Evolutionary conservation across 2,329 filamentous ascomycete species (phyloP).

Genomic region (Botrytis aclada): DNA sequence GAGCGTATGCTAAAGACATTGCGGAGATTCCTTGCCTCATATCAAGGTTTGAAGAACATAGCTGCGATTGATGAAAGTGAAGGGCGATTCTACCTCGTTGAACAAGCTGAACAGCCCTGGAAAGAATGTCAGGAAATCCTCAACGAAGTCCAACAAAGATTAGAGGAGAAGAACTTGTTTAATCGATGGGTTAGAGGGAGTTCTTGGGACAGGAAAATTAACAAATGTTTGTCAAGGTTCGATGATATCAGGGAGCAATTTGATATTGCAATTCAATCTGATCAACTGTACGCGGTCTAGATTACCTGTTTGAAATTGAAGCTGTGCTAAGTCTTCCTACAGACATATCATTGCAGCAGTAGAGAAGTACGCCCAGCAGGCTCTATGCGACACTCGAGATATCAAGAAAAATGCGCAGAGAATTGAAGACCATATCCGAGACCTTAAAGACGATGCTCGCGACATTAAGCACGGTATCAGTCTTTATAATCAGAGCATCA

Average conservation of each 20-base stretch:
- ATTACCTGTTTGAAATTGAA: background rate
- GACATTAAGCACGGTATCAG: background rate
- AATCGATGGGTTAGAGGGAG: background rate
- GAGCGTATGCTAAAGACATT: background rate
- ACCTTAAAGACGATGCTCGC: background rate
- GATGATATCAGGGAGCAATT: background rate
- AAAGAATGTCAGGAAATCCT: background rate
- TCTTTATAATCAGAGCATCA: background rate
- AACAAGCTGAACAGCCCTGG: background rate
- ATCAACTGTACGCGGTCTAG: background rate
- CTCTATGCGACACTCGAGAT: background rate
- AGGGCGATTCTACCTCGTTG: background rate
- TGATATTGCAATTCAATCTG: slow-evolving; percentile 4
- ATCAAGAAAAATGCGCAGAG: background rate
- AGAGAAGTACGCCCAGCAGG: background rate
- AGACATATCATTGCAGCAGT: background rate
- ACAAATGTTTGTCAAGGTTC: background rate
- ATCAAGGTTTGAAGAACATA: background rate
- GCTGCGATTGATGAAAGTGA: background rate
- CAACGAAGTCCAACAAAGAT: background rate
- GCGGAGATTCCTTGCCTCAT: background rate
- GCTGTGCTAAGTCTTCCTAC: background rate
- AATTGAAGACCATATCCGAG: background rate
- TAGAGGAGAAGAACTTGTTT: background rate
- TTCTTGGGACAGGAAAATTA: background rate